Evolutionary conservation across 495 filamentous ascomycete species (phyloP), one percentile per base, ranked within the genome.

Genomic region (Hypoxylon fragiforme): DNA sequence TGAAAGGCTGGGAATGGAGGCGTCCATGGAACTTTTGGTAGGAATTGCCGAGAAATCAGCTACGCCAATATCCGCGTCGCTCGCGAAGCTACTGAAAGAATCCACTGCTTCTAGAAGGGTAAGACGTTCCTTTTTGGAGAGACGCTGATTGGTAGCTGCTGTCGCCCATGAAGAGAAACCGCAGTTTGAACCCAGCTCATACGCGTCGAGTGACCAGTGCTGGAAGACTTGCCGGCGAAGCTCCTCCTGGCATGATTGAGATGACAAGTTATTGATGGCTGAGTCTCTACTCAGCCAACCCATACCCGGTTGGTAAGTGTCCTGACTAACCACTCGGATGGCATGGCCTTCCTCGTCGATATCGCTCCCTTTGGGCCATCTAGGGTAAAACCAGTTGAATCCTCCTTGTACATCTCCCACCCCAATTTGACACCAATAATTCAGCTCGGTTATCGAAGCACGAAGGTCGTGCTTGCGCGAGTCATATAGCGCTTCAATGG

Each of bases 341-440:
- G 70, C 77, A 35, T 87, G 73, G 2, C 85, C 85, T 38, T 85
- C 65, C 13, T 78, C 72, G 57, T 92, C 85, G 2, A 87, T 60
- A 63, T 92, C 89, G 3, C 73, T 65, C 0, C 87, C 85, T 16
- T 73, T 81, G 12, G 90, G 87, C 83, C 84, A 92, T 31, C 83
- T 78, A 44, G 78, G 85, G 69, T 82, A 88, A 49, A 94, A 86
- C 95, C 95, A 99, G 44, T 94, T 90, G 18, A 96, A 77, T 1
- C 92, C 92, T 1, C 89, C 86, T 65, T 88, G 89, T 11, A 82
- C 77, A 61, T 95, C 92, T n/a, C 95, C 95, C 19, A 97, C 82
- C 0, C 83, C 91, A 70, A 97, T 91, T 70, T 97, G 94, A 62
- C 95, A 97, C 91, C 91, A 97, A 68, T 94, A 95, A 56, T 95